Conservation (phyloP, 306 rosid species). For the Inga leiocalycina region DNA sequence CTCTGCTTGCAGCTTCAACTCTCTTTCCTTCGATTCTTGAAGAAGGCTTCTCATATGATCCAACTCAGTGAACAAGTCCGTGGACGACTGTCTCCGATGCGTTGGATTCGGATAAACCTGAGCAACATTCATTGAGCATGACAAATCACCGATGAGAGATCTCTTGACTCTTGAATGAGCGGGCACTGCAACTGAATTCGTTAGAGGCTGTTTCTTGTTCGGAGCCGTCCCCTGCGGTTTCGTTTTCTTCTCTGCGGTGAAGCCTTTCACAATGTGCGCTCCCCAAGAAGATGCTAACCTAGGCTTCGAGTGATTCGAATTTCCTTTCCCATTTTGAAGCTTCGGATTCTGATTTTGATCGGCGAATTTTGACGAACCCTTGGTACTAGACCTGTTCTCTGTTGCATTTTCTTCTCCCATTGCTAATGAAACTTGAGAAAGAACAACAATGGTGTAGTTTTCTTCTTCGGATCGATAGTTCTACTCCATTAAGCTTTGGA, state of each 20-base stretch:
- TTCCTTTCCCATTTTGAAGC: conserved; percentile 52
- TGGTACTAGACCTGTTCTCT: conserved; percentile 62
- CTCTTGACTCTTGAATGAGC: conserved; percentile 75
- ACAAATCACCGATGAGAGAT: conserved; percentile 76
- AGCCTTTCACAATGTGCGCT: conserved; percentile 86
- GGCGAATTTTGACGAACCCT: conserved; percentile 51
- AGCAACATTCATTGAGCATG: conserved; percentile 59
- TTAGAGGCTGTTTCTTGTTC: conserved; percentile 56
- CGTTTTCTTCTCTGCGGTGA: conserved; percentile 75
- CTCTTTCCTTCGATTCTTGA: conserved; percentile 85
- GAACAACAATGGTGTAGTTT: background rate
- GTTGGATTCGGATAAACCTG: conserved; percentile 61
- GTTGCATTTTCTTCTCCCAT: conserved; percentile 90
- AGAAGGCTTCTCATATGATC: conserved; percentile 82
- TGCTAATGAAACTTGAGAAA: conserved; percentile 5
- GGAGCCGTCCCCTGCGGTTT: conserved; percentile 41
- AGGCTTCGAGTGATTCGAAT: conserved; percentile 52
- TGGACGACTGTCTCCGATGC: conserved; percentile 89
- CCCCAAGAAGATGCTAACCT: conserved; percentile 90
- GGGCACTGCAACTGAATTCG: conserved; percentile 50
- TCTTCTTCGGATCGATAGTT: background rate
- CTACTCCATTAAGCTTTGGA: background rate
- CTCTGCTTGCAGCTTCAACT: conserved; percentile 79
- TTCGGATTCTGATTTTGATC: conserved; percentile 87
- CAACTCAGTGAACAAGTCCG: conserved; percentile 85